phyloP scores from a whole-genome alignment of 1,284 basidiomycete genomes.

The Ceratobasidium sp. region DNA sequence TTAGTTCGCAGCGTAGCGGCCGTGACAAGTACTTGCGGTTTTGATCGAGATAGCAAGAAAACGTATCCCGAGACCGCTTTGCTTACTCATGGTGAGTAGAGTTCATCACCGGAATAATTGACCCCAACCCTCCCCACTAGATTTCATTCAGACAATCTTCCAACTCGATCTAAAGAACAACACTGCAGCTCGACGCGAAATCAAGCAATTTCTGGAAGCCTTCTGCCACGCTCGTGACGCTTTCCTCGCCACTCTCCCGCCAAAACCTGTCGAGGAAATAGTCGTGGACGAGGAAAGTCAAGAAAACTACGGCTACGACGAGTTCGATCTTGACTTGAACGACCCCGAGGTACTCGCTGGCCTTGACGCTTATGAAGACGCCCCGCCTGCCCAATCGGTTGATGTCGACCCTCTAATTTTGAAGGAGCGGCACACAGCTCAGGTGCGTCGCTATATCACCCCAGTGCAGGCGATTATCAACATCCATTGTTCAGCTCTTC shows the following conservation, averaged over 20 bases:
- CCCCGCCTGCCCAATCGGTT: neutral
- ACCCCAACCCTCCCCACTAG: slow-evolving; percentile 57
- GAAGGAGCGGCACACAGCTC: slow-evolving; percentile 56
- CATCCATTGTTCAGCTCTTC: slow-evolving; percentile 63
- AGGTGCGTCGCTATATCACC: slow-evolving; percentile 50
- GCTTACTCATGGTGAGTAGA: slow-evolving; percentile 40
- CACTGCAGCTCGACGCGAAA: slow-evolving; percentile 67
- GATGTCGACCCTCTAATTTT: neutral
- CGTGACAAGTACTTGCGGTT: slow-evolving; percentile 30
- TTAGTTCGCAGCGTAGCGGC: slow-evolving; percentile 65
- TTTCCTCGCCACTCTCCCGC: slow-evolving; percentile 64
- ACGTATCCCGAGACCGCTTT: slow-evolving; percentile 26
- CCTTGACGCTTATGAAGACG: slow-evolving; percentile 59
- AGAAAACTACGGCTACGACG: slow-evolving; percentile 67
- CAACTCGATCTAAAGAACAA: slow-evolving; percentile 66
- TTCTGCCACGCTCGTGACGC: slow-evolving; percentile 73
- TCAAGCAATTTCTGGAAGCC: slow-evolving; percentile 71
- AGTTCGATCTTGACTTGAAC: slow-evolving; percentile 67
- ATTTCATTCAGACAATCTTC: slow-evolving; percentile 74
- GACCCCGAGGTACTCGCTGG: slow-evolving; percentile 71
- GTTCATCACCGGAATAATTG: neutral
- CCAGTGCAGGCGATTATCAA: neutral
- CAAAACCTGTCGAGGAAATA: slow-evolving; percentile 57
- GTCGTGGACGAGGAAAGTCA: slow-evolving; percentile 77
- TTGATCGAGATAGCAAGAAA: slow-evolving; percentile 17